Base-by-base conservation (phyloP, 2,329 filamentous ascomycete species). In the Thielaviopsis musarum region DNA sequence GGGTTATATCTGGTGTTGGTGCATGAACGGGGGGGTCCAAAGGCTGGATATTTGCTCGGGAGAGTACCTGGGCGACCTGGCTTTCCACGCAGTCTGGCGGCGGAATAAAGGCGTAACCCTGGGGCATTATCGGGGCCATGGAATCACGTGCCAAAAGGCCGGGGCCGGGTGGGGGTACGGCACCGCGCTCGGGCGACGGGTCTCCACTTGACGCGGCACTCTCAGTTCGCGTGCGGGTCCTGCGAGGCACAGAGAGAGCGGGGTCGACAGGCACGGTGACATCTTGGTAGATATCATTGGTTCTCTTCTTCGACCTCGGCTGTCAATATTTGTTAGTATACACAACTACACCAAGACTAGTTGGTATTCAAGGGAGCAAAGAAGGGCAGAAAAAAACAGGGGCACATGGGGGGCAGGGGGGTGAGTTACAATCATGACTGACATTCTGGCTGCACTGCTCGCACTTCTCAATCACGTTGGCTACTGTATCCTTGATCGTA, bases 401-500 rank as follows among this genome's bases (percentile, higher is more conserved):
- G 26, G 15, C 10, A 28, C 26, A 19, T 12, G 6, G 7, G 22
- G 26, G 19, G 12, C 7, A 24, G 53, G 52, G 51, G 54, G 57
- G 34, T 49, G 57, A 59, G 57, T 59, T 60, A 60, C 59, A 56
- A 60, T 60, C 55, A 45, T 34, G 26, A 60, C 59, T 60, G 49
- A 82, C 78, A 45, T 81, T 74, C 66, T 95, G 89, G 72, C 91
- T 95, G 74, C 91, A 97, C 69, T 95, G 85, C 7, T 80, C 74
- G 71, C 93, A 98, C 66, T 93, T 91, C 66, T 88, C 85, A 71
- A 97, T 95, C 66, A 95, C 91, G 69, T 91, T 84, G 69, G 87
- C 93, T 63, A 96, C 93, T 0, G 91, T 97, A 72, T 96, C 91
- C 70, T 97, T 98, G 74, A 97, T 97, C 62, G 91, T 82, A 54